Base-by-base conservation (phyloP, 2,329 filamentous ascomycete species). In the Penicillium vulpinum region DNA sequence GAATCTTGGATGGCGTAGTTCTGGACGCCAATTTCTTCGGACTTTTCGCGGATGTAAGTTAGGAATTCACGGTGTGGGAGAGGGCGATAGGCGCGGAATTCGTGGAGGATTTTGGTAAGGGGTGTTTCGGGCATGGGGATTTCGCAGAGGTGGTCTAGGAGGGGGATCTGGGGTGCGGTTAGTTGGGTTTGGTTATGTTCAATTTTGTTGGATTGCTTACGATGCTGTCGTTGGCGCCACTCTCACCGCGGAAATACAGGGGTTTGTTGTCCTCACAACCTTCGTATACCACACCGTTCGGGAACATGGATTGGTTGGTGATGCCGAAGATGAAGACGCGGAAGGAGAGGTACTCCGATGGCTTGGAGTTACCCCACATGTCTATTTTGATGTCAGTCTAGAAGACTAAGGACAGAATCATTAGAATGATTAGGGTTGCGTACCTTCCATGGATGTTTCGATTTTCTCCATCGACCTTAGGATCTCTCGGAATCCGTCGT, bases 301-400 rank as follows among this genome's bases (percentile, higher is more conserved):
- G 92, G 75, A 97, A 97, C 92, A 97, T 96, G 68, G 86, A 88
- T 76, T 97, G 92, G 46, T 85, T 89, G 1, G 91, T 95, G 75
- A 97, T 96, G 66, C 93, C 93, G 70, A 96, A 96, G 78, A 97
- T 97, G 80, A 97, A 97, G 11, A 93, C 96, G 39, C 92, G 89
- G 84, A 96, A 97, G 65, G 85, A 88, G 57, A 89, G 91, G 78
- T 97, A 97, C 64, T 91, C 85, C 18, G 83, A 82, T 2, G 92
- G 92, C 66, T 90, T 89, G 54, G 90, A 94, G 74, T 92, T 90
- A 58, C 83, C 83, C 93, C 92, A 97, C 93, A 97, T 97, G 43
- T 81, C 84, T 86, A 50, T 10, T 18, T 11, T 38, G 33, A 51
- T 51, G 46, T 53, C 36, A 58, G 56, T 33, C 35, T 36, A 21